These are phyloP conservation scores for Breviolum minutum DNA, from an alignment of 73 alveolate genomes.

Conservation along the genomic window DNA sequence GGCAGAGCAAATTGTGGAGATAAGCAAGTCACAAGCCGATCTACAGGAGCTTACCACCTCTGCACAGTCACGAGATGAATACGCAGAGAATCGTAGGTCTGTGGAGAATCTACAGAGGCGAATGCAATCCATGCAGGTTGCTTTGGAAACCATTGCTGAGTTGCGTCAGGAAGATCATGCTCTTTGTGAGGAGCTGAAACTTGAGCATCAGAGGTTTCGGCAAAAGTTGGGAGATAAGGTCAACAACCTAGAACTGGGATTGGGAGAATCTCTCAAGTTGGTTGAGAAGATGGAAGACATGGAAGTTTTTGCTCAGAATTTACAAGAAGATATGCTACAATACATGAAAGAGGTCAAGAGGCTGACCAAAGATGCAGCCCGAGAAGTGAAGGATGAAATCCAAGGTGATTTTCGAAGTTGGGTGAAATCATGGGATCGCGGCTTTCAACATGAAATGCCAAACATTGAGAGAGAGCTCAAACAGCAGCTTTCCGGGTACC, in stretches of 20 bases:
- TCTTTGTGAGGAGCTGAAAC: slow-evolving; percentile 22
- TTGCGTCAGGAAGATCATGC: slow-evolving; percentile 35
- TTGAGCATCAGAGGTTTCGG: slow-evolving; percentile 32
- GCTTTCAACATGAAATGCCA: slow-evolving; percentile 36
- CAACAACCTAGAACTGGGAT: slow-evolving; percentile 10
- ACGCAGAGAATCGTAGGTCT: neutral
- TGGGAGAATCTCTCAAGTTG: slow-evolving; percentile 4
- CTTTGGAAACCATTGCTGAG: slow-evolving; percentile 54
- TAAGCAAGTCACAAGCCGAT: slow-evolving; percentile 32
- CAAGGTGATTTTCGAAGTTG: slow-evolving; percentile 12
- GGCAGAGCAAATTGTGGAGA: slow-evolving; percentile 6
- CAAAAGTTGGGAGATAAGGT: slow-evolving; percentile 26
- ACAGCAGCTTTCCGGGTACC: neutral
- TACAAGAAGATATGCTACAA: neutral
- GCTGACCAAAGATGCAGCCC: slow-evolving; percentile 46
- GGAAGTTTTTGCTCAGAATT: neutral
- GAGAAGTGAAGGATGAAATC: slow-evolving; percentile 28
- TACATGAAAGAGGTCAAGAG: neutral
- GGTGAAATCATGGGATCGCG: slow-evolving; percentile 37
- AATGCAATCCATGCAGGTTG: slow-evolving; percentile 46
- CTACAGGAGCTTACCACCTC: slow-evolving; percentile 25
- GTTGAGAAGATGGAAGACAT: slow-evolving; percentile 4
- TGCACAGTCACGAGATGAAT: neutral
- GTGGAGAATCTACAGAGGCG: slow-evolving; percentile 43
- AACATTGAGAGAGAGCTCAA: slow-evolving; percentile 45